Evolutionary conservation across 768 basidiomycete species (phyloP).

Genomic region (Pleurotus citrinopileatus): DNA sequence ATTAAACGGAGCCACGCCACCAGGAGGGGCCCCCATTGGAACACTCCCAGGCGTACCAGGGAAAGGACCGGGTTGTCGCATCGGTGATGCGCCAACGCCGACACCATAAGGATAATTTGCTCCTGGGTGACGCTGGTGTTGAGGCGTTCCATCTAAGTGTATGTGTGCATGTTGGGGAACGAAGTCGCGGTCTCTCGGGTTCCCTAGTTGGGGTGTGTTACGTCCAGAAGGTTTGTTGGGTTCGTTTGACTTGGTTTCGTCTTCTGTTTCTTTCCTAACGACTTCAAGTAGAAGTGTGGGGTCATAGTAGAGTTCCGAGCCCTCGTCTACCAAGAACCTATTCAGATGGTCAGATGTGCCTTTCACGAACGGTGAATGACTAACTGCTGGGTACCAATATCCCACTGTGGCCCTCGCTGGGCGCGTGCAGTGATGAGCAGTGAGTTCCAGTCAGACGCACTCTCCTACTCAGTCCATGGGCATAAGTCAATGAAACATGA

Average conservation of each 20-base stretch:
- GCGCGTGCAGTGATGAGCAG: slow-evolving; percentile 75
- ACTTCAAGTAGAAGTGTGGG: slow-evolving; percentile 57
- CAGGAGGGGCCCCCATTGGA: slow-evolving; percentile 17
- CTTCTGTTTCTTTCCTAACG: slow-evolving; percentile 44
- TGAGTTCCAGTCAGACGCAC: slow-evolving; percentile 86
- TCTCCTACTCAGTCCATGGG: slow-evolving; percentile 45
- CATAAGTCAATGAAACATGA: slow-evolving; percentile 1
- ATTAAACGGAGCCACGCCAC: slow-evolving; percentile 25
- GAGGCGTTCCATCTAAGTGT: slow-evolving; percentile 17
- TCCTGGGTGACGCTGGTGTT: slow-evolving; percentile 11
- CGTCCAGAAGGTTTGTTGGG: slow-evolving; percentile 21
- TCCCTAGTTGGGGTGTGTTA: slow-evolving; percentile 28
- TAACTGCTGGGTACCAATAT: slow-evolving; percentile 82
- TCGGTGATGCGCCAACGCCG: slow-evolving; percentile 22
- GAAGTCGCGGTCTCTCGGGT: slow-evolving; percentile 21
- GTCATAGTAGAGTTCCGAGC: slow-evolving; percentile 73
- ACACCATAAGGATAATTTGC: not conserved
- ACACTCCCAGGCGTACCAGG: slow-evolving; percentile 25
- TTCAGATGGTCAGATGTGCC: not conserved
- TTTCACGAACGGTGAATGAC: slow-evolving; percentile 23
- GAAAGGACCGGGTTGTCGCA: slow-evolving; percentile 20
- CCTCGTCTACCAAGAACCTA: slow-evolving; percentile 76
- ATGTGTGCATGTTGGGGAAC: slow-evolving; percentile 15
- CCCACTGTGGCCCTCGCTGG: slow-evolving; percentile 84
- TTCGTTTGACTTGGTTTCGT: slow-evolving; percentile 25